phyloP scores from a whole-genome alignment of 2,329 filamentous ascomycete species.

The Calonectria hongkongensis region DNA sequence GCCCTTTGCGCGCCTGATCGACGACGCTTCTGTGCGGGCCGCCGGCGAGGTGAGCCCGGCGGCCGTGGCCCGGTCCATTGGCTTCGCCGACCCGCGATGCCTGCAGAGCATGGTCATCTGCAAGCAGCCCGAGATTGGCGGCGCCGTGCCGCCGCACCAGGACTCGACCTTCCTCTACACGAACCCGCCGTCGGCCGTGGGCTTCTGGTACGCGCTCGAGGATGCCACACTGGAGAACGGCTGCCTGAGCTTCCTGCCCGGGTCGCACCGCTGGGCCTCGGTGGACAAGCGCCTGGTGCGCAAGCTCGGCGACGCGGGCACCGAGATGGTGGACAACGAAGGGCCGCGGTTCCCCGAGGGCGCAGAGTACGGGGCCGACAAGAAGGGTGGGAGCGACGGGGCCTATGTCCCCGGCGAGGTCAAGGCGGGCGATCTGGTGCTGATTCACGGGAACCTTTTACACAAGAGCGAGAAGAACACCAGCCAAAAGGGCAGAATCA shows the following conservation, averaged over 20 bases:
- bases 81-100: constrained; percentile 83
- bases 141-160: constrained; percentile 92
- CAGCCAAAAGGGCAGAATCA: constrained; percentile 90
- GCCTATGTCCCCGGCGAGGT: constrained; percentile 88
- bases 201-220: constrained; percentile 98
- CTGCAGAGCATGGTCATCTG: constrained; percentile 99
- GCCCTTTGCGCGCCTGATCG: constrained; percentile 77
- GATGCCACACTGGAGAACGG: constrained; percentile 92
- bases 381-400: constrained; percentile 59
- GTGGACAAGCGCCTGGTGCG: constrained; percentile 86
- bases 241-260: constrained; percentile 89
- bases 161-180: constrained; percentile 96
- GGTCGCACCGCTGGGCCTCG: constrained; percentile 84
- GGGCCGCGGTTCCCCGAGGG: constrained; percentile 78
- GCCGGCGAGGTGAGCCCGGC: constrained; percentile 65
- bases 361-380: constrained; percentile 67
- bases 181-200: constrained; percentile 89
- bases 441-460: constrained; percentile 96
- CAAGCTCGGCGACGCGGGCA: constrained; percentile 71
- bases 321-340: constrained; percentile 82
- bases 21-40: constrained; percentile 64
- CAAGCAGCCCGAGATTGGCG: constrained; percentile 98
- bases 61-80: constrained; percentile 81
- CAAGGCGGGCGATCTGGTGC: constrained; percentile 90
- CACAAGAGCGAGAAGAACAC: constrained; percentile 97